These are phyloP conservation scores for Chalaropsis ovoidea DNA, from an alignment of 2,329 filamentous ascomycete species.

Conservation along the genomic window DNA sequence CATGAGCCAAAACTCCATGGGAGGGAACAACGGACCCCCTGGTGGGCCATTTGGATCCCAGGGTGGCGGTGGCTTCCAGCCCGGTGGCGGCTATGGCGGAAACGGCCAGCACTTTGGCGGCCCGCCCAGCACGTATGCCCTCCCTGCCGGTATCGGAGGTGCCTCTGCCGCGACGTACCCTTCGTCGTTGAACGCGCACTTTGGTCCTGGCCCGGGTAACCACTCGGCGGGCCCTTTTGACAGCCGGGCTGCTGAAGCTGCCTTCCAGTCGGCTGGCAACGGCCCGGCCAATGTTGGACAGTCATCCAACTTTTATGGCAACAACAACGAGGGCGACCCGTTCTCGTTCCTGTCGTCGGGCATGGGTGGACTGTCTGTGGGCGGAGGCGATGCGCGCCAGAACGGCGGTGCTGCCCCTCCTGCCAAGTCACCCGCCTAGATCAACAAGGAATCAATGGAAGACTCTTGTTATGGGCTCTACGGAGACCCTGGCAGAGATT, in stretches of 20 bases:
- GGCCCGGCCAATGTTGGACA: slow-evolving; percentile 67
- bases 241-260: slow-evolving; percentile 84
- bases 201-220: slow-evolving; percentile 62
- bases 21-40: slow-evolving; percentile 46
- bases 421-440: slow-evolving; percentile 51
- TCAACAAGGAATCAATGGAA: background rate
- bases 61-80: slow-evolving; percentile 43
- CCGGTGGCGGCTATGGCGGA: slow-evolving; percentile 44
- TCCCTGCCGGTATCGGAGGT: slow-evolving; percentile 75
- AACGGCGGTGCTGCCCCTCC: slow-evolving; percentile 49
- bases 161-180: slow-evolving; percentile 61
- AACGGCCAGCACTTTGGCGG: slow-evolving; percentile 67
- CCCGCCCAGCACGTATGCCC: slow-evolving; percentile 76
- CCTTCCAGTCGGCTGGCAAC: slow-evolving; percentile 81
- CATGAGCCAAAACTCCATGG: slow-evolving; percentile 28
- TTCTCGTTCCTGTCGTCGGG: slow-evolving; percentile 70
- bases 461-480: slow-evolving; percentile 5
- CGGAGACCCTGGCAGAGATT: slow-evolving; percentile 5
- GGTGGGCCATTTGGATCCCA: slow-evolving; percentile 13
- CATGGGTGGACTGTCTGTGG: slow-evolving; percentile 62
- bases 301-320: slow-evolving; percentile 47
- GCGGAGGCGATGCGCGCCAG: slow-evolving; percentile 51
- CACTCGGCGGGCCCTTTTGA: slow-evolving; percentile 83
- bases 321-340: slow-evolving; percentile 57
- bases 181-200: slow-evolving; percentile 65